Evolutionary conservation across 225 moss, liverwort and hornwort genomes (phyloP), one percentile per base, ranked within the genome.

Genomic region (Bryoerythrophyllum caledonicum): DNA sequence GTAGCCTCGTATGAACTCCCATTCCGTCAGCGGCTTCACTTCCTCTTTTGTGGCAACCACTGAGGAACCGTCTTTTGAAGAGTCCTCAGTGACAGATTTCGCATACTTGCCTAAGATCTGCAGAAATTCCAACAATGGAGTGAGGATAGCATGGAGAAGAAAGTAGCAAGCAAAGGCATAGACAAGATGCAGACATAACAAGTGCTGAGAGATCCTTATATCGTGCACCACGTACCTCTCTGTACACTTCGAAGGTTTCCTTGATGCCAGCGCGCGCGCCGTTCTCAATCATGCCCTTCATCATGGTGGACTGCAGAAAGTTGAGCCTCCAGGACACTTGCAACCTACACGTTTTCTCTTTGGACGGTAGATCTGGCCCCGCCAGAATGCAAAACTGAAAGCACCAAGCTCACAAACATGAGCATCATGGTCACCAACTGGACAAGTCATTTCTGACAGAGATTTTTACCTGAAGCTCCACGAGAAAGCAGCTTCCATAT

Each of bases 251-350:
- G 51, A 90, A 96, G 51, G 76, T 84, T 35, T 94, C 96, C 79
- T 85, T 94, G 65, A 96, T 92, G 59, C 96, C 94, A 60, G 86
- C 83, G 28, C 82, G 85, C 70, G 96, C 96, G 54, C 96, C 94
- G 23, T 40, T 91, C 17, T 86, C 83, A 67, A 96, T 94, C 82
- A 96, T 84, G 4, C 80, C 70, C 76, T 68, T 88, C 91, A 94
- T 88, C 86, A 96, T 86, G 37, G 91, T 91, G 3, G 74, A 89
- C 63, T 90, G 88, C 58, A 92, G 46, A 74, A 92, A 92, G 62
- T 90, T 90, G 71, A 96, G 67, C 35, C 84, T 87, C 94, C 96
- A 96, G 0, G 96, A 96, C 49, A 94, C 77, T 76, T 77, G 79
- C 65, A 96, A 81, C 61, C 72, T 82, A 74, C 75, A 90, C 37